Conservation (phyloP, 1,284 basidiomycete genomes). For the Cystobasidium sp. region DNA sequence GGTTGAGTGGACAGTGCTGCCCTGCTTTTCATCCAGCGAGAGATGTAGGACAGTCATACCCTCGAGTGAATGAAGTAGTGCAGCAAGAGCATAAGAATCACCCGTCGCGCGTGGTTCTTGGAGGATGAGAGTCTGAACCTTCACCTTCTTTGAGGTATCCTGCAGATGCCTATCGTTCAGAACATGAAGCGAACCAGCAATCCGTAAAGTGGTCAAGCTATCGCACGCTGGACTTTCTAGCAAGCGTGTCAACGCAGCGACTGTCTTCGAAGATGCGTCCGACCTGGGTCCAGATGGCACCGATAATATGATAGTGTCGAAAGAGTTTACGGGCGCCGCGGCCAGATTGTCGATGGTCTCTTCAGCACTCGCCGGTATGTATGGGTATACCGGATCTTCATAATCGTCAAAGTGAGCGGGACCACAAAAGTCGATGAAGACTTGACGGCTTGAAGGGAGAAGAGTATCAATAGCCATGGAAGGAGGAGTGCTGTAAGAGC, state of each 20-base stretch:
- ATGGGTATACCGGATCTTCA: too few species aligned
- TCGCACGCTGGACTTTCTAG: not conserved
- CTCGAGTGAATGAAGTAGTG: not conserved
- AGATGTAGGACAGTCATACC: conserved; percentile 1
- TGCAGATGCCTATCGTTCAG: conserved; percentile 1
- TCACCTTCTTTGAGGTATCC: not conserved
- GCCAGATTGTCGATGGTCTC: too few species aligned
- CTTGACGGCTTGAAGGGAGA: too few species aligned
- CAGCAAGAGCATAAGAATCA: conserved; percentile 14
- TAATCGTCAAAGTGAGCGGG: too few species aligned
- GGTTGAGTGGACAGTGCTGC: not conserved
- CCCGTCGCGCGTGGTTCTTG: not conserved
- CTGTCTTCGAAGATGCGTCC: not conserved
- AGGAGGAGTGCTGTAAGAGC: too few species aligned
- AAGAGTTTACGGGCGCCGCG: too few species aligned
- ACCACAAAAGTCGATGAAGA: too few species aligned
- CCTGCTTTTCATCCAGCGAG: not conserved
- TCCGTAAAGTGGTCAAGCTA: not conserved
- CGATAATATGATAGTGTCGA: too few species aligned
- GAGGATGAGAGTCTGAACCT: not conserved
- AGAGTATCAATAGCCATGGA: too few species aligned
- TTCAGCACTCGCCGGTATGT: too few species aligned
- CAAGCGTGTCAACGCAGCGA: not conserved
- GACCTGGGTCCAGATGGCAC: too few species aligned
- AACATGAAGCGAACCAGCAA: not conserved